phyloP scores from a whole-genome alignment of 2,329 filamentous ascomycete genomes.

The Colletotrichum horii region DNA sequence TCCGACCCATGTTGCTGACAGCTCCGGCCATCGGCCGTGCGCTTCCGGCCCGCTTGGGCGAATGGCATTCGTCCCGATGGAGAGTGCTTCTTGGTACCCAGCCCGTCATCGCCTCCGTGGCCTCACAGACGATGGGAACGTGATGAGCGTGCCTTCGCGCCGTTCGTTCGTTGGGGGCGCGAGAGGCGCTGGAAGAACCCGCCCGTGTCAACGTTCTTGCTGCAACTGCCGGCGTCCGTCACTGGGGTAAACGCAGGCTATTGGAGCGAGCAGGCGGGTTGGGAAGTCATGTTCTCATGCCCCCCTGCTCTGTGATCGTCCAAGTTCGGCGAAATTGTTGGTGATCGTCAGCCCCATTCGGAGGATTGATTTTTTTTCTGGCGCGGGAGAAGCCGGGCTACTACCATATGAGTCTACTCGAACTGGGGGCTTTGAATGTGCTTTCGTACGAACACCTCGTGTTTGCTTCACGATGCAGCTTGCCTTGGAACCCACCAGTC shows the following conservation, averaged over 20 bases:
- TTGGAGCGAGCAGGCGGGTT: not conserved
- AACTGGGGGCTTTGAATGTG: not conserved
- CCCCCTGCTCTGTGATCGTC: not conserved
- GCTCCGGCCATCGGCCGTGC: not conserved
- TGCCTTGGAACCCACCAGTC: not conserved
- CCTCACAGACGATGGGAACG: not conserved
- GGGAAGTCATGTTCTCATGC: not conserved
- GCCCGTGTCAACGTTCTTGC: not conserved
- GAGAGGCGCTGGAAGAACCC: not conserved
- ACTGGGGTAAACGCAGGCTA: not conserved
- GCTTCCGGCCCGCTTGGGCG: not conserved
- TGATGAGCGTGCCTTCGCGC: not conserved
- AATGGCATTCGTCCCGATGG: not conserved
- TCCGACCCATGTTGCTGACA: not conserved
- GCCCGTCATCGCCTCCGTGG: not conserved
- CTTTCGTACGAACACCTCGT: not conserved
- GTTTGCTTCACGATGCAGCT: not conserved
- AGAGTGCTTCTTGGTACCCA: not conserved
- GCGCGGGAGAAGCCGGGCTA: not conserved
- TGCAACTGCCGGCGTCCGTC: not conserved
- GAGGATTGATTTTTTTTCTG: not conserved
- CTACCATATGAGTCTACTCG: not conserved
- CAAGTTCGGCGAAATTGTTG: not conserved
- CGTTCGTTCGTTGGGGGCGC: not conserved
- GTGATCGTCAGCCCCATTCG: not conserved